A percentile compares a stretch with the other conserved stretches of the same genome.
These are phyloP conservation scores for Ogataea glucozyma DNA, from an alignment of 805 yeast species.

Conservation along the genomic window DNA sequence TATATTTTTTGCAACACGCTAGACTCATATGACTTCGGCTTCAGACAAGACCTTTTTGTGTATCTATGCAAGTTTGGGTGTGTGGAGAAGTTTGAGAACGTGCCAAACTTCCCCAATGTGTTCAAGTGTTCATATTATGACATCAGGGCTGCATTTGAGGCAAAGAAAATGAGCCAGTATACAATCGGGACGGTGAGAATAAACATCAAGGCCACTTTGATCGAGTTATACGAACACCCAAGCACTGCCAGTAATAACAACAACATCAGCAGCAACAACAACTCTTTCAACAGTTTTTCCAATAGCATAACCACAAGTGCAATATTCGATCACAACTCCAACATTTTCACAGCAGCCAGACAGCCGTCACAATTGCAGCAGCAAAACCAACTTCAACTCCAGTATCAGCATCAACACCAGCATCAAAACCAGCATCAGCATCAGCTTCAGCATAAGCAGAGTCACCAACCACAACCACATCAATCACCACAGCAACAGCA, in stretches of 20 bases:
- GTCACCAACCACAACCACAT: neutral
- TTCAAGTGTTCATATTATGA: slow-evolving; percentile 37
- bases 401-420: neutral
- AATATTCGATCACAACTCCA: neutral
- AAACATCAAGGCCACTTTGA: slow-evolving; percentile 26
- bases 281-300: too few relatives aligned
- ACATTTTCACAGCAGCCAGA: neutral
- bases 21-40: slow-evolving; percentile 4
- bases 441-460: neutral
- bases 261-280: neutral
- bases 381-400: neutral
- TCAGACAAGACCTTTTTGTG: slow-evolving; percentile 21
- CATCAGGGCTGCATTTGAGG: slow-evolving; percentile 36
- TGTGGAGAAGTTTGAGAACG: slow-evolving; percentile 17
- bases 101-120: slow-evolving; percentile 9
- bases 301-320: neutral
- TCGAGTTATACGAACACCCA: slow-evolving; percentile 22
- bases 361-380: neutral
- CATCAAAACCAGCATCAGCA: neutral
- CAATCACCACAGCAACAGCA: neutral
- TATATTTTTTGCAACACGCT: slow-evolving; percentile 17
- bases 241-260: neutral
- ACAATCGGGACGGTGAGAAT: slow-evolving; percentile 14
- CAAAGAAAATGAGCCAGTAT: slow-evolving; percentile 21
- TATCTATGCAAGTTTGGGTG: slow-evolving; percentile 29